Evolutionary conservation across 2,329 filamentous ascomycete species (phyloP).

Genomic region (Dendrostoma leiphaemia): DNA sequence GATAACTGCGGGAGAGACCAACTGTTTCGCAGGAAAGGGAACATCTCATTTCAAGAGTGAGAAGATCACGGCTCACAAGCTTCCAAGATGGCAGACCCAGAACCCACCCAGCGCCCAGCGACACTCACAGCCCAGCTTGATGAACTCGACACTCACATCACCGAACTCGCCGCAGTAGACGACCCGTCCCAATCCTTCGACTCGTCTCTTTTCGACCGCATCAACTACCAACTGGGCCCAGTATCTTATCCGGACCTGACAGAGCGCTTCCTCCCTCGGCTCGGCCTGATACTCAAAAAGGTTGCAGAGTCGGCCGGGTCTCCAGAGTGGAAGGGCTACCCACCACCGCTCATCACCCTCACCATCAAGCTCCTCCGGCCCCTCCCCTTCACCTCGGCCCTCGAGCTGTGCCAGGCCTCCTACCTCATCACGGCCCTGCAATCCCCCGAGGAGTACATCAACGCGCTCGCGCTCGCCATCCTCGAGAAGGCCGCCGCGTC

Average conservation of each 20-base stretch:
- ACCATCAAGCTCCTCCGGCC: constrained; percentile 56
- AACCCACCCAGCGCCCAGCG: not conserved
- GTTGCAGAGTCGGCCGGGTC: constrained; percentile 37
- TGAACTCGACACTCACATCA: constrained; percentile 54
- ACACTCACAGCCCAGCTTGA: constrained; percentile 32
- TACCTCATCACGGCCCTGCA: constrained; percentile 50
- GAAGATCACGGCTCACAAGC: no score
- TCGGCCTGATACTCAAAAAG: constrained; percentile 51
- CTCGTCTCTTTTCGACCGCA: constrained; percentile 50
- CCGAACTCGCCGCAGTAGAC: constrained; percentile 38
- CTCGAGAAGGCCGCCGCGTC: constrained; percentile 52
- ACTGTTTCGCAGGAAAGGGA: no score
- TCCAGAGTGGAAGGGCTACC: constrained; percentile 32
- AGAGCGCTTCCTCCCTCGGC: constrained; percentile 49
- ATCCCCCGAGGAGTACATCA: constrained; percentile 54
- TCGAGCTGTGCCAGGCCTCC: constrained; percentile 50
- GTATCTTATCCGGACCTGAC: constrained; percentile 40
- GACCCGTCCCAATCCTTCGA: constrained; percentile 42
- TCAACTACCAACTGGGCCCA: constrained; percentile 18
- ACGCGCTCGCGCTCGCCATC: constrained; percentile 56
- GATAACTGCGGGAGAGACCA: no score
- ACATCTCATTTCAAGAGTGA: no score
- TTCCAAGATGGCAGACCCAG: constrained; percentile 8
- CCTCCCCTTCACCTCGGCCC: constrained; percentile 48
- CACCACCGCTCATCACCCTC: constrained; percentile 48